Percentiles rank a stretch among this genome's conserved stretches.
These are phyloP conservation scores for Saccharomyces hybrid DNA, from an alignment of 1,139 yeast species.

Conservation along the genomic window DNA sequence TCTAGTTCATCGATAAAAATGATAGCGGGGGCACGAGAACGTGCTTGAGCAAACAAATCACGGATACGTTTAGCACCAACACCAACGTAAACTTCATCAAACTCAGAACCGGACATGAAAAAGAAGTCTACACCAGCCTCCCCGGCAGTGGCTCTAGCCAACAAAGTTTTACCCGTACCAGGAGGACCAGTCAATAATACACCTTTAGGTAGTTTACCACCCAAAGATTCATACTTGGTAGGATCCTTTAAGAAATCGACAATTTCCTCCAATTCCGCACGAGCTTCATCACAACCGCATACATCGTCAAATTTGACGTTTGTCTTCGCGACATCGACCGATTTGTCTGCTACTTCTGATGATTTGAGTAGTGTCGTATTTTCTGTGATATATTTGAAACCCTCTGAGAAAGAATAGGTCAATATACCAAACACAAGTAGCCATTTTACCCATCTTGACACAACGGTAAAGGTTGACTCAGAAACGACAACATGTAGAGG, in stretches of 20 bases:
- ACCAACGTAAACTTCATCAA: constrained; percentile 95
- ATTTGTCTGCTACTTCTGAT: constrained; percentile 63
- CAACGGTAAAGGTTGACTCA: constrained; percentile 67
- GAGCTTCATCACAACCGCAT: constrained; percentile 96
- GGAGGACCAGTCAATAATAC: constrained; percentile 97
- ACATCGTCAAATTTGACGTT: constrained; percentile 88
- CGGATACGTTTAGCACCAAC: constrained; percentile 98
- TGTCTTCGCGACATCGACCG: constrained; percentile 77
- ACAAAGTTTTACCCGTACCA: constrained; percentile 96
- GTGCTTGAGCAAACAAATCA: constrained; percentile 85
- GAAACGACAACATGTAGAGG: constrained; percentile 90
- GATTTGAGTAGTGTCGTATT: constrained; percentile 78
- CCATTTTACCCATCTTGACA: constrained; percentile 89
- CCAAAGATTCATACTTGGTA: constrained; percentile 87
- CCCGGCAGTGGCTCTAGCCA: constrained; percentile 98
- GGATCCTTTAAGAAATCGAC: constrained; percentile 96
- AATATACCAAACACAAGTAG: constrained; percentile 68
- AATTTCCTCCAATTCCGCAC: constrained; percentile 92
- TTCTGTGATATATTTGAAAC: constrained; percentile 72
- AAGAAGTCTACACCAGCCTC: constrained; percentile 99
- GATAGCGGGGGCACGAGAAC: constrained; percentile 94
- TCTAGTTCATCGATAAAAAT: constrained; percentile 94
- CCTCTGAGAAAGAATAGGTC: constrained; percentile 67
- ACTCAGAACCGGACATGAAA: constrained; percentile 97
- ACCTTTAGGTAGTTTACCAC: constrained; percentile 97